A percentile compares a stretch with the other conserved stretches of the same genome.
These are phyloP conservation scores for Luzula sylvatica DNA, from an alignment of 176 grass and related monocot species.

Conservation along the genomic window DNA sequence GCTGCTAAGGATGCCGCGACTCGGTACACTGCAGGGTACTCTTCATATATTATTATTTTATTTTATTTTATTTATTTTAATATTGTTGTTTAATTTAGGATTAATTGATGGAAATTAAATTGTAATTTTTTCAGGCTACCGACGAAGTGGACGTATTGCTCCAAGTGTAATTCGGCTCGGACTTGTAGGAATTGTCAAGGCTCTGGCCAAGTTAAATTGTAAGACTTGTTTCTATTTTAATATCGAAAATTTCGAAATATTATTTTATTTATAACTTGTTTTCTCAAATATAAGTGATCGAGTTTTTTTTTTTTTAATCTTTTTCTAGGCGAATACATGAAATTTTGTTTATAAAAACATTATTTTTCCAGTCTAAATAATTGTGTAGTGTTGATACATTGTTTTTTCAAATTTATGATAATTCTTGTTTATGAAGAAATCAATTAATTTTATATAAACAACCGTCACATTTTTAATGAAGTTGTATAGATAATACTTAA, in stretches of 20 bases:
- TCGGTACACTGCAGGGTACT: conserved; percentile 25
- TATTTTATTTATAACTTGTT: not conserved
- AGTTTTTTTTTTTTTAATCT: not conserved
- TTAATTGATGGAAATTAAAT: not conserved
- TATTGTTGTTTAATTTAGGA: not conserved
- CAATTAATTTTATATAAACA: too few relatives aligned
- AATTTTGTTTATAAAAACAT: not conserved
- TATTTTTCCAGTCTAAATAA: not conserved
- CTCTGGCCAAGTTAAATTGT: conserved; percentile 27
- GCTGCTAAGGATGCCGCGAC: conserved; percentile 41
- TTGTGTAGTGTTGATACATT: not conserved
- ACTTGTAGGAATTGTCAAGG: conserved; percentile 33
- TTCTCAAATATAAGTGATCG: not conserved
- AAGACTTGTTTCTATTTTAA: not conserved
- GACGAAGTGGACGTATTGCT: conserved; percentile 44
- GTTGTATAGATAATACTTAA: too few relatives aligned
- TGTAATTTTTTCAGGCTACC: conserved; percentile 22
- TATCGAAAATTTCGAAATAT: not conserved
- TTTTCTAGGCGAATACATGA: not conserved
- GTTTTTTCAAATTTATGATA: not conserved
- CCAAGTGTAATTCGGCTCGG: conserved; percentile 37
- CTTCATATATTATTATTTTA: too few relatives aligned
- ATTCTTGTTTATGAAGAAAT: too few relatives aligned
- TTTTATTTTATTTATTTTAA: too few relatives aligned
- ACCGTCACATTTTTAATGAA: too few relatives aligned